Evolutionary conservation across 352 stramenopile species (phyloP).

Genomic region (Phytophthora megakarya): DNA sequence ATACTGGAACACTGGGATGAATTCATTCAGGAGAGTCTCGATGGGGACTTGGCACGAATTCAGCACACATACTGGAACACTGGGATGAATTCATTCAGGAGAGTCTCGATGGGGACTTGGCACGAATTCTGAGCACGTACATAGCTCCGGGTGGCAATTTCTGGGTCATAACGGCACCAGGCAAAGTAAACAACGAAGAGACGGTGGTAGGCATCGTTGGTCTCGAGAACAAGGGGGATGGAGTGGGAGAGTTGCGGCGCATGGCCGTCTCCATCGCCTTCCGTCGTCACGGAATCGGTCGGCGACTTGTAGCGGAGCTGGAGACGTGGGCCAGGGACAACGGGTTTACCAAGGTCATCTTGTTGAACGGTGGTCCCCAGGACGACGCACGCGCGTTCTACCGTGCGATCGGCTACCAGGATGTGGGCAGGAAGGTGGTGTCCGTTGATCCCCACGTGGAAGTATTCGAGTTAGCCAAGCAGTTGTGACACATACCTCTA

Average conservation of each 20-base stretch:
- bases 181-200: constrained; percentile 15
- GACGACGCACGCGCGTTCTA: constrained; percentile 46
- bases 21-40: constrained; percentile 38
- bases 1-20: constrained; percentile 32
- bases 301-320: constrained; percentile 41
- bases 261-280: constrained; percentile 46
- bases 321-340: constrained; percentile 45
- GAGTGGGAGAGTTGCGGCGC: constrained; percentile 46
- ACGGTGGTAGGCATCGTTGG: constrained; percentile 48
- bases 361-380: constrained; percentile 46
- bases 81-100: constrained; percentile 38
- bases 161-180: constrained; percentile 40
- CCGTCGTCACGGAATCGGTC: constrained; percentile 45
- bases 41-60: constrained; percentile 37
- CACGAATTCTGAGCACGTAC: constrained; percentile 36
- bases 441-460: constrained; percentile 40
- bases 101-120: constrained; percentile 35
- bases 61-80: constrained; percentile 34
- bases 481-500: constrained; percentile 26
- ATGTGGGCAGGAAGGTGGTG: constrained; percentile 30
- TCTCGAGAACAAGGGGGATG: constrained; percentile 39
- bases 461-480: constrained; percentile 42
- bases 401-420: constrained; percentile 35
- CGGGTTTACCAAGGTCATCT: constrained; percentile 35
- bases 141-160: constrained; percentile 47